Percentiles rank a stretch among this genome's conserved stretches.
These are phyloP conservation scores for Bathelium albidoporum DNA, from an alignment of 495 filamentous ascomycete genomes.

Conservation along the genomic window DNA sequence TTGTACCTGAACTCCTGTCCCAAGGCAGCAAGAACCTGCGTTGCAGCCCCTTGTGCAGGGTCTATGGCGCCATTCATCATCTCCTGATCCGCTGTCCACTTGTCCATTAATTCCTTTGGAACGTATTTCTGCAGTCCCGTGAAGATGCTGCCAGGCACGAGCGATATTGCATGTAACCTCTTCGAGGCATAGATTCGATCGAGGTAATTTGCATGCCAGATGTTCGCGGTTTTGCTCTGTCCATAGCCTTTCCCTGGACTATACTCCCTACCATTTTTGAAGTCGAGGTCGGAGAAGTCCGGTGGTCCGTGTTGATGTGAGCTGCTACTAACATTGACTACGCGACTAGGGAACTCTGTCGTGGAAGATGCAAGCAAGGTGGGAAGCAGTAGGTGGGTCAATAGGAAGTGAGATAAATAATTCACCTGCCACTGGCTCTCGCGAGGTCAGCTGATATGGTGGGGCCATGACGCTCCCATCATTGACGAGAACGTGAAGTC, in stretches of 20 bases:
- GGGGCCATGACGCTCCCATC: conserved; percentile 35
- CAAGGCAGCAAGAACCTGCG: conserved; percentile 24
- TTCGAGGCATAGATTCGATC: conserved; percentile 21
- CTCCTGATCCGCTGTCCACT: conserved; percentile 2
- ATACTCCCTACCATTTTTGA: conserved; percentile 29
- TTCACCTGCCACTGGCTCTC: conserved; percentile 44
- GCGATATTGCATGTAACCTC: conserved; percentile 16
- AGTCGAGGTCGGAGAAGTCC: conserved; percentile 11
- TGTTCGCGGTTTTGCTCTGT: conserved; percentile 22
- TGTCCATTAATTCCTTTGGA: conserved; percentile 6
- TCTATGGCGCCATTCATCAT: conserved; percentile 14
- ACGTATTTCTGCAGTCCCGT: conserved; percentile 12
- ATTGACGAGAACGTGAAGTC: conserved; percentile 24
- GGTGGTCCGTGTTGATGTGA: no score
- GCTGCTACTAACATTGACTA: conserved; percentile 33
- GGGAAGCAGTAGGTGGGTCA: conserved; percentile 41
- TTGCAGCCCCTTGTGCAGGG: conserved; percentile 26
- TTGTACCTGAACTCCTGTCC: conserved; percentile 18
- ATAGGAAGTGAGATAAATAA: conserved; percentile 43
- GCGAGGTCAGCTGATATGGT: conserved; percentile 35
- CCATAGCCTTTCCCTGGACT: conserved; percentile 29
- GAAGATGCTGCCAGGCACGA: conserved; percentile 22
- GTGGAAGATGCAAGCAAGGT: conserved; percentile 33
- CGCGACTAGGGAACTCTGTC: conserved; percentile 34
- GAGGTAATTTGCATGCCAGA: conserved; percentile 26